Evolutionary conservation across 2,329 filamentous ascomycete species (phyloP).

Genomic region (Capronia americana): DNA sequence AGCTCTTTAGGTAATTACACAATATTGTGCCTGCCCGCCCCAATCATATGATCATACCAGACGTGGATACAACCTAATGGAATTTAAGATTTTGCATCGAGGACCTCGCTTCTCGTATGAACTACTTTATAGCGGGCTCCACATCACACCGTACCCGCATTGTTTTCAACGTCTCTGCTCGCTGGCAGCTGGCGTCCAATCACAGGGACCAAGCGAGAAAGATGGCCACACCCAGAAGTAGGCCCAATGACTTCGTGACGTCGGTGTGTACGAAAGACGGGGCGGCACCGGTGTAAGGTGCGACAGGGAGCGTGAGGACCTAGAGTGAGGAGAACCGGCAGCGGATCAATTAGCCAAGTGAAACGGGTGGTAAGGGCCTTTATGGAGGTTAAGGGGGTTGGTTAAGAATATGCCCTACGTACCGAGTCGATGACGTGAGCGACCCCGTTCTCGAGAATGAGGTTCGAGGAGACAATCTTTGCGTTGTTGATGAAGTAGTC

Average conservation of each 20-base stretch:
- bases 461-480: constrained; percentile 18
- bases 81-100: too few species aligned
- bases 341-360: background rate
- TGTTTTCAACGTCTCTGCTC: background rate
- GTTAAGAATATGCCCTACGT: background rate
- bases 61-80: too few species aligned
- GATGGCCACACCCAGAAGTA: background rate
- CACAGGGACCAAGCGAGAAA: constrained; percentile 6
- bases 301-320: constrained; percentile 10
- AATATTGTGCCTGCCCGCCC: too few species aligned
- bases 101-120: too few species aligned
- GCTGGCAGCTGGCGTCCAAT: background rate
- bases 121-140: too few species aligned
- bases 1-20: too few species aligned
- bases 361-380: background rate
- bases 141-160: background rate
- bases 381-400: too few species aligned
- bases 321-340: background rate
- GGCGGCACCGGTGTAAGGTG: constrained; percentile 13
- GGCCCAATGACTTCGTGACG: background rate
- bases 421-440: constrained; percentile 18
- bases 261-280: background rate
- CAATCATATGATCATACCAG: too few species aligned
- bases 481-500: constrained; percentile 22
- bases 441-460: constrained; percentile 19